Evolutionary conservation across 208 protist species (phyloP), one percentile per base, ranked within the genome.

Genomic region (Acanthamoeba culbertsoni): DNA sequence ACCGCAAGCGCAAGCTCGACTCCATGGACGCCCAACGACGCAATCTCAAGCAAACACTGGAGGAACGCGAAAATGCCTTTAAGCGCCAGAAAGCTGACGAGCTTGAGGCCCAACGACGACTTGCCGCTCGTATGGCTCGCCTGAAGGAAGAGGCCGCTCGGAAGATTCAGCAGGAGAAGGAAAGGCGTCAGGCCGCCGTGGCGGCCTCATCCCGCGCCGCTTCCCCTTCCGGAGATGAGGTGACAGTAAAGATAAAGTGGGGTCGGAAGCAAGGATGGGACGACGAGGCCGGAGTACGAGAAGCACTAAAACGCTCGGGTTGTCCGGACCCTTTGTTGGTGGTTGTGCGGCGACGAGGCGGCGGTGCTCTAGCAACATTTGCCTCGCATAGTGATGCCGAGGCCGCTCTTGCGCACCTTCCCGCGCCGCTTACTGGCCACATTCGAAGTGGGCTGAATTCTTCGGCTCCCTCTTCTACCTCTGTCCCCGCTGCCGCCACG

Each of bases 1-100:
- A 63, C 12, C 77, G 77, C 77, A 88, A 88, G 77, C 77, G 51
- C n/a, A 88, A 88, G 77, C 33, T 63, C 46, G 20, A 7, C 16
- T 43, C 43, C 0, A 88, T 88, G 77, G 48, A 37, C 46, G 51
- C 77, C 45, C 28, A 88, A 28, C 77, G 77, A 3, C 77, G 77
- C 4, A 55, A 40, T 23, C n/a, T 63, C 33, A 55, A 40, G 31
- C 48, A 88, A 28, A 28, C 5, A 42, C 77, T 88, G 31, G 43
- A 63, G 48, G 77, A 59, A 35, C 43, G 77, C 33, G 77, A 88
- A 35, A 88, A 63, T 23, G 77, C 77, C 16, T 62, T 63, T 28
- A 88, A 88, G 77, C 20, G 33, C 28, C 77, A 88, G 51, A 23
- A 35, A 0, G 43, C 77, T 18, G 77, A 88, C 28, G 77, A 88